Base-by-base conservation (phyloP, 306 rosid genomes). In the Alnus glutinosa region DNA sequence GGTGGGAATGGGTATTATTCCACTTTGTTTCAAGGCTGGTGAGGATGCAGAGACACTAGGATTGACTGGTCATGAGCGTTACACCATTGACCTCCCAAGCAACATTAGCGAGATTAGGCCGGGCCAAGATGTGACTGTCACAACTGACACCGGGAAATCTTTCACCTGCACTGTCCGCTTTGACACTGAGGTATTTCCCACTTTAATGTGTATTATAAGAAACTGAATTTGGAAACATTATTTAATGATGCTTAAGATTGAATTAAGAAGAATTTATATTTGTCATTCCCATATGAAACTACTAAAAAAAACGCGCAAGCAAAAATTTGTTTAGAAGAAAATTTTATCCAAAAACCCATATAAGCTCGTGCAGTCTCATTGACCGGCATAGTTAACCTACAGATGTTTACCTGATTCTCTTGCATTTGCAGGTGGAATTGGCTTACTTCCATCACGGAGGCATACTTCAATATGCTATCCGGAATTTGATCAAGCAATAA, bases 1-100 rank as follows among this genome's bases (percentile, higher is more conserved):
- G 88, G 98, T 92, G 7, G 98, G 98, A 55, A 92, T 94, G 97
- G 97, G 98, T 28, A 87, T 94, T 72, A 77, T 92, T 78, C 98
- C 98, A 58, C 96, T 92, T 62, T 92, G 97, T 73, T 94, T 87
- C 91, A 94, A 94, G 88, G 49, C 92, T 1, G 91, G 95, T 7
- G 95, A 94, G 85, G 98, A 94, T 80, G 93, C 97, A 2, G 97
- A 94, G 15, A 78, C 91, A 18, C 83, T 92, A 11, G 95, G 98
- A 75, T 86, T 94, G 90, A 92, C 93, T 15, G 98, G 98, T 66
- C 94, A 90, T 36, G 98, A 95, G 79, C 94, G 96, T 4, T 95
- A 85, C 72, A 85, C 90, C n/a, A 92, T 95, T 77, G 98, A 91
- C 82, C 96, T 92, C 55, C 98, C 98, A 4, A 85, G 76, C 85